Base-by-base conservation (phyloP, 495 filamentous ascomycete genomes). In the Neurospora intermedia region DNA sequence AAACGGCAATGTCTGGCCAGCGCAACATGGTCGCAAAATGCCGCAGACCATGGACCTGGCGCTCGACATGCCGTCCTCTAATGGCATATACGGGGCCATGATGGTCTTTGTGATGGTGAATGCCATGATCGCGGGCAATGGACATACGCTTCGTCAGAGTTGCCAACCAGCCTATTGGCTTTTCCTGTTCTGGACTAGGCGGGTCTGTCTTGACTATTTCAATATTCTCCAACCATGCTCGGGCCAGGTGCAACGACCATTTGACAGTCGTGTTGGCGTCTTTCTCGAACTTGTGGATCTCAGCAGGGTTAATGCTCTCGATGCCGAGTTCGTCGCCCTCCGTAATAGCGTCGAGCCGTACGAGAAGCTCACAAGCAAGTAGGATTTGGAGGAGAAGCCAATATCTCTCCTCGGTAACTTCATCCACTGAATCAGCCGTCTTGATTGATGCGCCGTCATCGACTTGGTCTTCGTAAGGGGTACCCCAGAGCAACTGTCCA, bases 401-500 rank as follows among this genome's bases (percentile, higher is more conserved):
- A 72, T 93, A 93, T 74, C 91, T 87, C 79, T 87, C 85, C 69
- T 84, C 83, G 42, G 81, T 81, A 69, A 81, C 78, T 70, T 85
- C 87, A 46, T 81, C 81, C 3, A 84, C 78, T 7, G 80, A 79
- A 3, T 84, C 80, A 16, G 78, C 79, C 6, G 83, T 82, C 69
- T 76, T 77, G 59, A 81, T 80, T 18, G 80, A 78, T 9, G 80
- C 73, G 3, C 84, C 83, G 42, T 87, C 78, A 66, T 82, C 85
- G 70, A 89, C 81, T 16, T 88, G 87, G 71, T 88, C 88, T 46
- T 83, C 83, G 48, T 84, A 79, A 20, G 84, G 82, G n/a, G 83
- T 79, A 23, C 89, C 91, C 92, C 92, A 97, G 20, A 97, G 82
- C 73, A 96, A 81, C 77, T 96, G 93, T n/a, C 93, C 93, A 1